Evolutionary conservation across 495 filamentous ascomycete genomes (phyloP), one percentile per base, ranked within the genome.

Genomic region (Daldinia grandis): DNA sequence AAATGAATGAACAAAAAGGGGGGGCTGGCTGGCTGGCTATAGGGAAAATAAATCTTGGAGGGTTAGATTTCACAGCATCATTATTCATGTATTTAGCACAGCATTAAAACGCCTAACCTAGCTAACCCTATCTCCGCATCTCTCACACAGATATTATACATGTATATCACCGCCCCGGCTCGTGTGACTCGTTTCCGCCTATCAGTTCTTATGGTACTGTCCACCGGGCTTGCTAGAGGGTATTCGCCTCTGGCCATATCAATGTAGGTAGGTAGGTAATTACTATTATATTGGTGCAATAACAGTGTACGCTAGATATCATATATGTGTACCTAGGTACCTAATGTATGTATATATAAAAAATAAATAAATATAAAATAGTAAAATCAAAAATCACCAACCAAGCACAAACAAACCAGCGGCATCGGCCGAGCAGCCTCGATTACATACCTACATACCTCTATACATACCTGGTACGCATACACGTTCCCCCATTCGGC

Each of bases 401-500:
- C 49, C 15, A 27, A 51, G 25, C 24, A 53, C 24, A 53, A 30
- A 30, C 27, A 24, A 15, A 0, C 10, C 3, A 10, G 27, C 49
- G 49, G 42, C 42, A 28, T 53, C 49, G 49, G 49, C 24, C 49
- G 24, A 30, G 24, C 19, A 51, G 49, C 49, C 49, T 53, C 25
- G 25, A 53, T 53, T 53, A 30, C 49, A 51, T 30, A 19, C 40
- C 8, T 30, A 53, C 49, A n/a, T 50, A 27, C 21, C n/a, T n/a
- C n/a, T n/a, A 50, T 50, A 44, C 14, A 50, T 19, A 14, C 25
- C 5, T 5, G 1, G 4, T 50, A 50, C 21, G 25, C 47, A 27
- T 12, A 53, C 24, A 9, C 49, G 49, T 3, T 17, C 27, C 42
- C n/a, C 58, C 14, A 68, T 68, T 57, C 64, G 58, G 57, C 58